A percentile compares a stretch with the other conserved stretches of the same genome.
These are phyloP conservation scores for Nadsonia starkeyi-henricii DNA, from an alignment of 1,139 yeast species.

Conservation along the genomic window DNA sequence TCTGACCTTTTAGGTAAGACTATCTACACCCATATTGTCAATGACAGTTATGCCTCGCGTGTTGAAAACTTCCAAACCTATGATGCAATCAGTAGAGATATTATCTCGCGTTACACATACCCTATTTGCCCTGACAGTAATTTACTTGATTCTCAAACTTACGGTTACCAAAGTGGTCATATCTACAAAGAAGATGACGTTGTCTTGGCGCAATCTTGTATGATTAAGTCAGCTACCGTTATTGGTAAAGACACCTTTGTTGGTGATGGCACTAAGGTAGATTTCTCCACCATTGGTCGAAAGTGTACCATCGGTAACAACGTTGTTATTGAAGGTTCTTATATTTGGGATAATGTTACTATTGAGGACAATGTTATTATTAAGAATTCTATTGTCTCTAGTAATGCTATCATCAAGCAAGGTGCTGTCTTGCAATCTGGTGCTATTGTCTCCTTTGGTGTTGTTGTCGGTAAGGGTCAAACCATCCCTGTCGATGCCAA, in stretches of 20 bases:
- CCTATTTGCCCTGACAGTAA: constrained; percentile 87
- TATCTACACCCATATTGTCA: constrained; percentile 69
- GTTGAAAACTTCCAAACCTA: constrained; percentile 91
- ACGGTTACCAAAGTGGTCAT: constrained; percentile 68
- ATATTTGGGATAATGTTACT: constrained; percentile 70
- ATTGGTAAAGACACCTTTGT: constrained; percentile 65
- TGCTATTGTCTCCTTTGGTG: constrained; percentile 67
- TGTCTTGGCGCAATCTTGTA: constrained; percentile 83
- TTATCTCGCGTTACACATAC: constrained; percentile 81
- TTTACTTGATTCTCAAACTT: constrained; percentile 54
- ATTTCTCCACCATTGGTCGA: constrained; percentile 71
- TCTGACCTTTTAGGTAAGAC: constrained; percentile 85
- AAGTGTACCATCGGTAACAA: constrained; percentile 73
- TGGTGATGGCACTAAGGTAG: constrained; percentile 37
- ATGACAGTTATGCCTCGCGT: constrained; percentile 77
- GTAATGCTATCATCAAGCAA: constrained; percentile 39
- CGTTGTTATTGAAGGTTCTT: constrained; percentile 56
- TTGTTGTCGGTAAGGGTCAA: constrained; percentile 37
- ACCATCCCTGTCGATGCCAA: constrained; percentile 14
- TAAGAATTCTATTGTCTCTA: constrained; percentile 55
- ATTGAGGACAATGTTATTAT: constrained; percentile 54
- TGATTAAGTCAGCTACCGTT: constrained; percentile 58
- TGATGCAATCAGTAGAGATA: constrained; percentile 82
- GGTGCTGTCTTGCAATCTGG: constrained; percentile 46
- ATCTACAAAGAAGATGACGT: constrained; percentile 75